phyloP scores from a whole-genome alignment of 2,329 filamentous ascomycete genomes.

The Huntiella omanensis region DNA sequence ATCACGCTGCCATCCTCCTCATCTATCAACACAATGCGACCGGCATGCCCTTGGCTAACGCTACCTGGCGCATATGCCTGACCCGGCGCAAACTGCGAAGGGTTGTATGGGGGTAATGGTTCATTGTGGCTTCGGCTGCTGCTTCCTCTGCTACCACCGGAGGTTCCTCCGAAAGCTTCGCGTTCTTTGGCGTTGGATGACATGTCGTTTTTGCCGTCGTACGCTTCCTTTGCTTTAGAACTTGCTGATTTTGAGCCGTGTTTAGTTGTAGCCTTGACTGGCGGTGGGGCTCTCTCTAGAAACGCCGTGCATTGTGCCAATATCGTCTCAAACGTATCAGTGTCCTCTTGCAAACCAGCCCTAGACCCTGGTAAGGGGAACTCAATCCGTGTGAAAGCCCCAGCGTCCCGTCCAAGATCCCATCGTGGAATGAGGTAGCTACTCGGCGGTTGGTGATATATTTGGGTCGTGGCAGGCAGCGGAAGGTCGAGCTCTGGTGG shows the following conservation, averaged over 20 bases:
- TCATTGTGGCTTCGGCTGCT: slow-evolving; percentile 16
- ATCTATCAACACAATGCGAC: slow-evolving; percentile 80
- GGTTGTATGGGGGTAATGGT: slow-evolving; percentile 52
- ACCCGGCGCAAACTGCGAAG: slow-evolving; percentile 59
- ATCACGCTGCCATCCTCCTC: slow-evolving; percentile 94
- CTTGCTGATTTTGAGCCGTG: slow-evolving; percentile 17
- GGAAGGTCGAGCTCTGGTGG: slow-evolving; percentile 88
- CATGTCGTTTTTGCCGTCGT: no score
- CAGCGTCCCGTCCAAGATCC: slow-evolving; percentile 75
- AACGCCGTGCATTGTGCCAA: slow-evolving; percentile 96
- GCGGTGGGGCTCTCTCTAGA: slow-evolving; percentile 61
- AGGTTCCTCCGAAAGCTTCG: slow-evolving; percentile 14
- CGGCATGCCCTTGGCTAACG: slow-evolving; percentile 32
- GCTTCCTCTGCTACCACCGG: slow-evolving; percentile 13
- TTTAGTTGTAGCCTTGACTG: slow-evolving; percentile 18
- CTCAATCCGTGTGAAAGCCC: slow-evolving; percentile 82
- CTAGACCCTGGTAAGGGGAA: slow-evolving; percentile 60
- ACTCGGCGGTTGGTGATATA: slow-evolving; percentile 83
- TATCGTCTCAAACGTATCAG: slow-evolving; percentile 94
- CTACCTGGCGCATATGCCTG: slow-evolving; percentile 54
- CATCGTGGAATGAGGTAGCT: slow-evolving; percentile 92
- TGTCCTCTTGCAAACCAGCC: slow-evolving; percentile 65
- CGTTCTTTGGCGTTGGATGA: slow-evolving; percentile 20
- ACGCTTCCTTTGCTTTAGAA: slow-evolving; percentile 11
- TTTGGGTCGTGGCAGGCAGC: slow-evolving; percentile 84